Percentiles rank a stretch among this genome's conserved stretches.
These are phyloP conservation scores for Thelonectria blattea DNA, from an alignment of 2,329 filamentous ascomycete species.

Conservation along the genomic window DNA sequence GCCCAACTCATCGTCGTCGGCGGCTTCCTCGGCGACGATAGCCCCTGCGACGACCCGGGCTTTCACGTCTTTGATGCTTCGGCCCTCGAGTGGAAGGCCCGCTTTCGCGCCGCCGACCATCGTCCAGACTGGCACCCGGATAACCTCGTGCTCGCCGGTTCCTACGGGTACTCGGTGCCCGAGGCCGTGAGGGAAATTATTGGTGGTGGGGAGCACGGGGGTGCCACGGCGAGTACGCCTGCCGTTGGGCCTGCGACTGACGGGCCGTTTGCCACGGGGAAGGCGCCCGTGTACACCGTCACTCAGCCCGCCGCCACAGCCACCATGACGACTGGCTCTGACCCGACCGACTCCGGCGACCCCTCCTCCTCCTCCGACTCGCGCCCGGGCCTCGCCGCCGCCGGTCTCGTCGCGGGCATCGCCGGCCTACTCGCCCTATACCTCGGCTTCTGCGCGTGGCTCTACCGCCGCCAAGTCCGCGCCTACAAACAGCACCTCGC, in stretches of 20 bases:
- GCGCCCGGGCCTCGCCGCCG: slow-evolving; percentile 52
- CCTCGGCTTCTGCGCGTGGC: slow-evolving; percentile 73
- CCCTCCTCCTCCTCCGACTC: slow-evolving; percentile 18
- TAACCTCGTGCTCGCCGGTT: slow-evolving; percentile 50
- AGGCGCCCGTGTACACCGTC: slow-evolving; percentile 71
- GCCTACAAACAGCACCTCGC: slow-evolving; percentile 75
- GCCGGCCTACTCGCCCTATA: slow-evolving; percentile 67
- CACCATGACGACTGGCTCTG: slow-evolving; percentile 43
- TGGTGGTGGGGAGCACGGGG: slow-evolving; percentile 57
- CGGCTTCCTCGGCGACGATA: slow-evolving; percentile 58
- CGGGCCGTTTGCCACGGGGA: slow-evolving; percentile 74
- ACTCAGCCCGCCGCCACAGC: slow-evolving; percentile 57
- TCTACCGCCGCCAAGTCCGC: slow-evolving; percentile 73
- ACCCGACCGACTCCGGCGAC: slow-evolving; percentile 38
- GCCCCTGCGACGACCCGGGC: slow-evolving; percentile 61
- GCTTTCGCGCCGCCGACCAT: slow-evolving; percentile 67
- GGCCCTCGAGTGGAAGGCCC: slow-evolving; percentile 60
- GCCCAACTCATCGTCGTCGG: slow-evolving; percentile 70
- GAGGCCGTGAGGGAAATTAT: slow-evolving; percentile 55
- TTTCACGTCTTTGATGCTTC: slow-evolving; percentile 77
- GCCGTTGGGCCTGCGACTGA: slow-evolving; percentile 60
- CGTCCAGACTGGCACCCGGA: slow-evolving; percentile 60
- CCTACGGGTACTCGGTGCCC: slow-evolving; percentile 62
- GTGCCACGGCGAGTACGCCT: slow-evolving; percentile 60
- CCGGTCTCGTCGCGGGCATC: slow-evolving; percentile 67